phyloP scores from a whole-genome alignment of 768 basidiomycete genomes.

The Lactarius psammicola region DNA sequence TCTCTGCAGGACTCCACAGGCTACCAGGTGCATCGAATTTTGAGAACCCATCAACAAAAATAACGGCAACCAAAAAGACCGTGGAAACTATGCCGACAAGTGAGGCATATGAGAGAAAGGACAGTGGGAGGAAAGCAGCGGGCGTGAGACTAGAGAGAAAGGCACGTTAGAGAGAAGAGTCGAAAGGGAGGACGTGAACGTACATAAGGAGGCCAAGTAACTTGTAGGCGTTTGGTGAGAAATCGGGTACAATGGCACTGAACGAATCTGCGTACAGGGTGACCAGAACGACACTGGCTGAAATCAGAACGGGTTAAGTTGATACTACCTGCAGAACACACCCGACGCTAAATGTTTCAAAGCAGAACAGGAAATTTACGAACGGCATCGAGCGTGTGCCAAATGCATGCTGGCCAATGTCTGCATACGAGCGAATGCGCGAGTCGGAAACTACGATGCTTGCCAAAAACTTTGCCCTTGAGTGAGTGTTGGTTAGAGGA shows the following conservation, averaged over 20 bases:
- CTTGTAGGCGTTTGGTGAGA: constrained; percentile 74
- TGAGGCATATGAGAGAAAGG: constrained; percentile 84
- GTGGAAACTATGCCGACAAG: constrained; percentile 82
- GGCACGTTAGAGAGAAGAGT: neutral
- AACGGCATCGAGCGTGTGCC: constrained; percentile 65
- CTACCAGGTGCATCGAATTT: constrained; percentile 77
- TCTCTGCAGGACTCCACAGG: constrained; percentile 71
- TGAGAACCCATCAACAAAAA: constrained; percentile 79
- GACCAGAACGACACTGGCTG: constrained; percentile 73
- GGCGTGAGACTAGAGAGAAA: constrained; percentile 62
- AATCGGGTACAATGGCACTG: constrained; percentile 63
- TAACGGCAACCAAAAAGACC: constrained; percentile 66
- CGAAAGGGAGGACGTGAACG: constrained; percentile 29
- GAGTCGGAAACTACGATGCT: constrained; percentile 68
- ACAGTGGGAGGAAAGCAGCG: constrained; percentile 81
- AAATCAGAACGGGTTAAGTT: neutral
- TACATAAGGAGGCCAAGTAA: constrained; percentile 69
- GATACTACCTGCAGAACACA: constrained; percentile 33
- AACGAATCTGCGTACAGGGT: constrained; percentile 88
- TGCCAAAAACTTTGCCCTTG: constrained; percentile 85
- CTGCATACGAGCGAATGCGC: constrained; percentile 76
- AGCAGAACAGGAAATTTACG: constrained; percentile 73
- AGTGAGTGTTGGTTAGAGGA: constrained; percentile 4
- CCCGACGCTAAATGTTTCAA: constrained; percentile 86
- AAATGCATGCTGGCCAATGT: constrained; percentile 88